Evolutionary conservation across 2,329 filamentous ascomycete species (phyloP).

Genomic region (Colletotrichum sp.): DNA sequence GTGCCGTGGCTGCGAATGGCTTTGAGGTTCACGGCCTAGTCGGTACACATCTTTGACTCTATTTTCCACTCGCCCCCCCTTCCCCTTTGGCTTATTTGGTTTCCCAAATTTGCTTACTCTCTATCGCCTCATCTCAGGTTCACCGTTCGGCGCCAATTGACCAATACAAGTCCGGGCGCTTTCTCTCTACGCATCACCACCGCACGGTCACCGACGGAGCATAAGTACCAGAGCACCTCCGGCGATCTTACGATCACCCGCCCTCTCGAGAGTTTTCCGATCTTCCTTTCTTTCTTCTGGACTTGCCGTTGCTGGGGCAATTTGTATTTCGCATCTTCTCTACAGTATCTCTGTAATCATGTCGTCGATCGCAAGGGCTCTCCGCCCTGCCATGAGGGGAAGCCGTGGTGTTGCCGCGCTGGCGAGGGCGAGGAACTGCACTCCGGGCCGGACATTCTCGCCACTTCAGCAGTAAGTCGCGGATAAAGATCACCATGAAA

Average conservation of each 20-base stretch:
- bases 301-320: neutral
- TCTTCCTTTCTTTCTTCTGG: neutral
- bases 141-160: conserved; percentile 5
- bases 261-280: neutral
- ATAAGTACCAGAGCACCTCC: conserved; percentile 9
- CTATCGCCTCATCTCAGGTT: neutral
- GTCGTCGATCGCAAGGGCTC: conserved; percentile 54
- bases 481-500: neutral
- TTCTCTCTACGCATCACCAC: neutral
- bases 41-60: conserved; percentile 9
- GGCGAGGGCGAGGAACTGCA: conserved; percentile 28
- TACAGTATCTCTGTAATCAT: conserved; percentile 33
- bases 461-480: conserved; percentile 34
- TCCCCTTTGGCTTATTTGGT: neutral
- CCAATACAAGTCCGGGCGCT: conserved; percentile 1
- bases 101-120: neutral
- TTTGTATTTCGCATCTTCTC: neutral
- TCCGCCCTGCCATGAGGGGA: conserved; percentile 57
- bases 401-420: conserved; percentile 37
- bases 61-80: neutral
- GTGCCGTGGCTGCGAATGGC: conserved; percentile 19
- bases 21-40: conserved; percentile 20
- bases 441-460: conserved; percentile 10
- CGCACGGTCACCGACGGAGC: conserved; percentile 2
- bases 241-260: neutral